Evolutionary conservation across 805 yeast species (phyloP).

Genomic region (Martiniozyma abietophila): DNA sequence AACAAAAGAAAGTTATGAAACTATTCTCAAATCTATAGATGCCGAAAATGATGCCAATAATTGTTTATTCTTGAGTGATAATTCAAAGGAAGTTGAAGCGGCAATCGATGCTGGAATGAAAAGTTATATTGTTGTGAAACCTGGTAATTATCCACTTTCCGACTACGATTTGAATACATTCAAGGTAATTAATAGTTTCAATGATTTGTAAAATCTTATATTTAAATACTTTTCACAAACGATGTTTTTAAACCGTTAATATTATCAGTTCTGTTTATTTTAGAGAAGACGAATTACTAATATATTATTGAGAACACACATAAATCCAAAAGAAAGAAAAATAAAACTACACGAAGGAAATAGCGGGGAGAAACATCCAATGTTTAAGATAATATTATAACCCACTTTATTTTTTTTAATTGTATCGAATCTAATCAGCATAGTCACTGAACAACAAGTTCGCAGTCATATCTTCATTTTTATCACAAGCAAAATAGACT

Average conservation of each 20-base stretch:
- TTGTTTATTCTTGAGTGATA: slow-evolving; percentile 71
- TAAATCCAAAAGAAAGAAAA: neutral
- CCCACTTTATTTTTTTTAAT: neutral
- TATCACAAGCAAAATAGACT: slow-evolving; percentile 96
- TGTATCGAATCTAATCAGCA: slow-evolving; percentile 24
- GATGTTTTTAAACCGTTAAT: too few relatives aligned
- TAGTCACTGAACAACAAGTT: slow-evolving; percentile 71
- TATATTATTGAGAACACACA: too few relatives aligned
- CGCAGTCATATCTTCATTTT: slow-evolving; percentile 94
- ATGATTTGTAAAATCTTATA: too few relatives aligned
- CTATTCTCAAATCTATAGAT: slow-evolving; percentile 33
- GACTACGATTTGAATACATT: slow-evolving; percentile 25
- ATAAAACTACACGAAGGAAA: neutral
- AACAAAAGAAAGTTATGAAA: slow-evolving; percentile 45
- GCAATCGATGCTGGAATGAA: slow-evolving; percentile 58
- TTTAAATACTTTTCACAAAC: neutral
- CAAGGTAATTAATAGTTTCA: slow-evolving; percentile 24
- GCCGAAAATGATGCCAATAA: slow-evolving; percentile 20
- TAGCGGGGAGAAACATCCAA: neutral
- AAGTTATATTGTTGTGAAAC: slow-evolving; percentile 53
- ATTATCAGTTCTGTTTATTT: too few relatives aligned
- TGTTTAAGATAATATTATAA: neutral
- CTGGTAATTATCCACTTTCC: slow-evolving; percentile 57
- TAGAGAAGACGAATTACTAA: too few relatives aligned
- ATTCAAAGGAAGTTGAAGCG: slow-evolving; percentile 66